Evolutionary conservation across 805 yeast species (phyloP), one percentile per base, ranked within the genome.

Genomic region (Kodamaea nitidulidarum): DNA sequence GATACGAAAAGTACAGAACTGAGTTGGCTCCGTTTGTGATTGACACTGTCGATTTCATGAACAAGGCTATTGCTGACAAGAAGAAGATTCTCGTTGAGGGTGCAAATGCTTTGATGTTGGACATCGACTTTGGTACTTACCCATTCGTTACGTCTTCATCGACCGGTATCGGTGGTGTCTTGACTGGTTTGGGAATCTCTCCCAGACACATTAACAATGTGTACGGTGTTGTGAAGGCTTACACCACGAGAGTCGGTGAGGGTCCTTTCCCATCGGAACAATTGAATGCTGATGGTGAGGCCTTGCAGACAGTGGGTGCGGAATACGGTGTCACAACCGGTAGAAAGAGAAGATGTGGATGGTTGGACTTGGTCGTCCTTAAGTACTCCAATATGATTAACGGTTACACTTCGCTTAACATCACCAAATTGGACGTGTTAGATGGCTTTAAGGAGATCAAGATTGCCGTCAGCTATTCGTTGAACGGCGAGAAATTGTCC

Each of bases 221-320:
- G 32, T 88, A 83, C 61, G 98, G 98, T 65, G 98, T 93, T 17
- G 98, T 91, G 34, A 93, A 93, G 73, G 98, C 98, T 30, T 93
- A 93, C 69, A 93, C 98, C 33, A 93, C 98, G 26, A 81, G 98
- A 67, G 98, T 93, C 40, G 98, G 98, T 55, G 98, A 90, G 60
- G 98, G 98, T 49, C 98, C 98, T 22, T 93, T 93, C 84, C 97
- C 98, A 46, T 83, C 98, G 41, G 98, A 93, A 68, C 98, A 90
- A 63, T 76, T 90, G 60, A 88, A 91, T 63, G 80, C 69, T 26
- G 78, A 71, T 35, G 98, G 98, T 57, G 95, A 85, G 55, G 78
- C 79, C 49, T 73, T 93, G 58, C 98, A 93, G 65, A 67, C 73
- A 32, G 86, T 93, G 47, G 98, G 98, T 56, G 95, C 90, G 42